Evolutionary conservation across 768 basidiomycete genomes (phyloP).

Genomic region (Mycena capillaripes): DNA sequence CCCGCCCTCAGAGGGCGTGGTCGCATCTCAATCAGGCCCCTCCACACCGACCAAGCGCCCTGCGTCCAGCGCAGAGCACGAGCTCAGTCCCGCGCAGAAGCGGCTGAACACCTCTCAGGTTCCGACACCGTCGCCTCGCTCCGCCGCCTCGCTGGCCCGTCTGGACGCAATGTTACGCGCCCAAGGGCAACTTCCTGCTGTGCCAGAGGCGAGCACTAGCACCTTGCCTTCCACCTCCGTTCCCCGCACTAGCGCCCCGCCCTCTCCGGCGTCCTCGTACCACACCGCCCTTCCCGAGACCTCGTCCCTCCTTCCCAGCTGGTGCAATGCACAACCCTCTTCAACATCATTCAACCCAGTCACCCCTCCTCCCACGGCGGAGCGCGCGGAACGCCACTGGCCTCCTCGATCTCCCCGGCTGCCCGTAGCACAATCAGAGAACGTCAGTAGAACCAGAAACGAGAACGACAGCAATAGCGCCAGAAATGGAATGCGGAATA

Average conservation of each 20-base stretch:
- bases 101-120: background rate
- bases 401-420: conserved; percentile 6
- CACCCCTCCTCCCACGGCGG: conserved; percentile 28
- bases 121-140: conserved; percentile 17
- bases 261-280: conserved; percentile 15
- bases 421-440: conserved; percentile 1
- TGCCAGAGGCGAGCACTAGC: background rate
- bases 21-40: conserved; percentile 4
- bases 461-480: background rate
- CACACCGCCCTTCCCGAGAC: background rate
- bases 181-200: background rate
- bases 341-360: conserved; percentile 11
- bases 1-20: background rate
- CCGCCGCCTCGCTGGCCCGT: conserved; percentile 18
- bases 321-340: background rate
- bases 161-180: conserved; percentile 21
- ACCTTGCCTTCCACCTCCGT: background rate
- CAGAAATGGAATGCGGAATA: conserved; percentile 4
- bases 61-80: conserved; percentile 12
- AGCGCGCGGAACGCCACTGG: conserved; percentile 22
- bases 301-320: background rate
- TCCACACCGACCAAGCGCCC: conserved; percentile 17
- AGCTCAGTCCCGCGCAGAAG: conserved; percentile 11
- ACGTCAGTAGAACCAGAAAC: background rate
- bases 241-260: background rate